Base-by-base conservation (phyloP, 208 protist species). In the Acanthamoeba culbertsoni region DNA sequence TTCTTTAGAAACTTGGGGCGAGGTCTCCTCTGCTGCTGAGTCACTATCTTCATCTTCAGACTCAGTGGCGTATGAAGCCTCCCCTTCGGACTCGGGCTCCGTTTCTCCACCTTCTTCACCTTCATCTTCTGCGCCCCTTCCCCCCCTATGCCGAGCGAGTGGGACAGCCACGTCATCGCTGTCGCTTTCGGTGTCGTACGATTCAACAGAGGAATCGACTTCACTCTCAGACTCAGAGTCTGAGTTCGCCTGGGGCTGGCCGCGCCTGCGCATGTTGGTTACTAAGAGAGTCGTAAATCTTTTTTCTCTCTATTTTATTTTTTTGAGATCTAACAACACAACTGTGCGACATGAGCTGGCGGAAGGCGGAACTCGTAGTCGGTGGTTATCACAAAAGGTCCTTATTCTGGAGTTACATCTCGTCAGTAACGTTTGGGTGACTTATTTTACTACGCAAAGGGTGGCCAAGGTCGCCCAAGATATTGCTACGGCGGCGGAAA, bases 381-480 rank as follows among this genome's bases (percentile, higher is more conserved):
- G 18, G 26, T 31, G 68, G 68, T 23, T 79, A 51, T 23, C 68
- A 79, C 68, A 79, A 79, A 42, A 43, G 68, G 68, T 79, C 26
- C 68, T 75, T 33, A 33, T 33, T 68, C 18, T 55, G 8, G 48
- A 68, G 31, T 68, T 75, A 12, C 7, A 75, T 75, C 26, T n/a
- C 57, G 23, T 14, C 55, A 7, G 12, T n/a, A 14, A 7, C 18
- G 18, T 57, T 57, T 5, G 51, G 51, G 2, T 0, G 1, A 0
- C 26, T 57, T 23, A 7, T 57, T 6, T 1, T 48, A 79, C n/a
- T n/a, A n/a, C n/a, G n/a, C n/a, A n/a, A n/a, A n/a, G 79, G 33
- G 51, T 63, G 79, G 79, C 79, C 79, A 88, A 88, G 51, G 79
- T 88, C 31, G 79, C 79, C 8, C 20, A 88, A 31, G 79, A 88